Conservation (phyloP, 2,329 filamentous ascomycete species). For the Lecanicillium sp. region DNA sequence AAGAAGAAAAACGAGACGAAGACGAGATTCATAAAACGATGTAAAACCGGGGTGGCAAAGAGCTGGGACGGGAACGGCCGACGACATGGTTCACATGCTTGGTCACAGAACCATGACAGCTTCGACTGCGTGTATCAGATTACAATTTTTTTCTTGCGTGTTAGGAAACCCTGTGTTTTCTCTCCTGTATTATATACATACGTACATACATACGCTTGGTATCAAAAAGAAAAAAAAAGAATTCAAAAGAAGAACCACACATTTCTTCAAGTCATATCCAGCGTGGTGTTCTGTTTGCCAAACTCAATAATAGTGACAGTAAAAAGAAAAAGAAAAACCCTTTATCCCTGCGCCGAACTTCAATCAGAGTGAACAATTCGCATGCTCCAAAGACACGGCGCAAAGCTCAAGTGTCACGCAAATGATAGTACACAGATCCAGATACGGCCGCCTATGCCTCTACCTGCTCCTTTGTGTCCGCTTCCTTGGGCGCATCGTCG, state of each 20-base stretch:
- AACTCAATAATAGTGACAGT: background rate
- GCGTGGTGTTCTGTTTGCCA: constrained; percentile 5
- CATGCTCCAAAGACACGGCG: no score
- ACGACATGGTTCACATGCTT: no score
- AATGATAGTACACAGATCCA: constrained; percentile 3
- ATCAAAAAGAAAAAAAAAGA: constrained; percentile 8
- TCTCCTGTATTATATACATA: constrained; percentile 6
- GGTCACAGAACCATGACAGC: no score
- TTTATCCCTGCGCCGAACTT: no score
- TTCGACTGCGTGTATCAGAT: no score
- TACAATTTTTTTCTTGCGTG: background rate
- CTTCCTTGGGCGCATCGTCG: constrained; percentile 6
- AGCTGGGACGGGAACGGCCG: no score
- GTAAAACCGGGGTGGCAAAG: background rate
- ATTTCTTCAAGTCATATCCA: background rate
- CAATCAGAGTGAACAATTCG: no score
- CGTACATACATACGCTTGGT: constrained; percentile 7
- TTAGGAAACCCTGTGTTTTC: background rate
- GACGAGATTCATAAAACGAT: no score
- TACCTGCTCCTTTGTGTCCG: constrained; percentile 4
- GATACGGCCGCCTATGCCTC: background rate
- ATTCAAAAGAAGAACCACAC: background rate
- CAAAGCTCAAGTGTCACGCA: background rate
- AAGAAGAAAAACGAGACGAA: background rate
- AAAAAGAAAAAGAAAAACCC: constrained; percentile 6